Percentiles rank a stretch among this genome's conserved stretches.
Evolutionary conservation across 495 filamentous ascomycete genomes (phyloP).

Genomic region (Bacidia gigantensis): DNA sequence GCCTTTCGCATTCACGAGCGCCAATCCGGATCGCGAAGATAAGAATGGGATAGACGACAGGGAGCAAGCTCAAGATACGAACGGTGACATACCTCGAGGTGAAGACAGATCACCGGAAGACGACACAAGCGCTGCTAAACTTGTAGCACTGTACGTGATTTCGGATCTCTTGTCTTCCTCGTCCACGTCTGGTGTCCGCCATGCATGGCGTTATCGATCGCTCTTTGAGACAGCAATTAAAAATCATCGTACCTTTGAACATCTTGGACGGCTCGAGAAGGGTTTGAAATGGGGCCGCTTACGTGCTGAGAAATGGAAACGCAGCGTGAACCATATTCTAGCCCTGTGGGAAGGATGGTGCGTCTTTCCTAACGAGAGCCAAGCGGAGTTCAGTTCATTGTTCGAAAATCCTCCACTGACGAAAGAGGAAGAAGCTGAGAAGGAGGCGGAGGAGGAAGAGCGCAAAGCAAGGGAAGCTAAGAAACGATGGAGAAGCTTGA

Average conservation of each 20-base stretch:
- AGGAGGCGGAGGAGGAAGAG: conserved; percentile 30
- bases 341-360: conserved; percentile 81
- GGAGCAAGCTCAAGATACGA: background rate
- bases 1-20: conserved; percentile 48
- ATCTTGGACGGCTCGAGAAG: conserved; percentile 64
- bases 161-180: conserved; percentile 82
- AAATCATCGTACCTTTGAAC: conserved; percentile 59
- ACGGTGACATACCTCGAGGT: background rate
- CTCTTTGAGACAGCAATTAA: conserved; percentile 68
- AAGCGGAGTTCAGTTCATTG: conserved; percentile 54
- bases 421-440: conserved; percentile 26
- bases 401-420: conserved; percentile 64
- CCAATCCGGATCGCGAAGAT: conserved; percentile 37
- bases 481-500: conserved; percentile 60
- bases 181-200: conserved; percentile 66
- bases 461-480: conserved; percentile 38
- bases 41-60: background rate
- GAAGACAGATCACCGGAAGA: conserved; percentile 17
- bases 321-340: conserved; percentile 59
- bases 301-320: conserved; percentile 80
- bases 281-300: conserved; percentile 70
- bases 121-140: conserved; percentile 59
- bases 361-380: conserved; percentile 64
- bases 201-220: conserved; percentile 83
- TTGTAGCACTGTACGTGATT: conserved; percentile 75